Evolutionary conservation across 2,329 filamentous ascomycete species (phyloP).

Genomic region (Aspergillus viridinutans): DNA sequence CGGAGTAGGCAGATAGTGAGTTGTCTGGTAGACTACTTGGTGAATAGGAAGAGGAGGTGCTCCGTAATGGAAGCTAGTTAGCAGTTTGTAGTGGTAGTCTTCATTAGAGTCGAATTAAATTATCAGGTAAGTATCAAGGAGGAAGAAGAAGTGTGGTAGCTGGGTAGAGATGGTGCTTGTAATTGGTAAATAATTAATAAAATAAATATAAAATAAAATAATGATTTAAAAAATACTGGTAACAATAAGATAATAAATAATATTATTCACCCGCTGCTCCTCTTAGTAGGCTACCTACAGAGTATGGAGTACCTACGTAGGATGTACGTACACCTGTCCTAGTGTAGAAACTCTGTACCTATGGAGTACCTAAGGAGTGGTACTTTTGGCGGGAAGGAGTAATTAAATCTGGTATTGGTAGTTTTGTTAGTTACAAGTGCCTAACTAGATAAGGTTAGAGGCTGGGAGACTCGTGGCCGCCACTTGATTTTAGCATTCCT

Average conservation of each 20-base stretch:
- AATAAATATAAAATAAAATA: slow-evolving; percentile 1
- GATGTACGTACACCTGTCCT: neutral
- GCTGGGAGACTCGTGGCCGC: slow-evolving; percentile 21
- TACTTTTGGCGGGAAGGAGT: slow-evolving; percentile 10
- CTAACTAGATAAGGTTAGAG: slow-evolving; percentile 13
- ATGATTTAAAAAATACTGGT: slow-evolving; percentile 1
- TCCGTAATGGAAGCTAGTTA: neutral
- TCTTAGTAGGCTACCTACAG: no score
- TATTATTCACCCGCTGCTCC: neutral
- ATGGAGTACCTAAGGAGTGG: neutral
- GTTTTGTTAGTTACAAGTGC: neutral
- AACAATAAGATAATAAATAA: slow-evolving; percentile 1
- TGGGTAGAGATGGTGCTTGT: neutral
- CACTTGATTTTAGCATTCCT: slow-evolving; percentile 15
- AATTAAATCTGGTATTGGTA: slow-evolving; percentile 8
- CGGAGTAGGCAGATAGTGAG: neutral
- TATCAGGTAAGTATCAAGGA: neutral
- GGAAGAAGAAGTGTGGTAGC: neutral
- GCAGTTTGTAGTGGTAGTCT: neutral
- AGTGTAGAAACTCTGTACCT: neutral
- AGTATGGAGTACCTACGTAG: no score
- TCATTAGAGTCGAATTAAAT: neutral
- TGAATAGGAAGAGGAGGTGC: neutral
- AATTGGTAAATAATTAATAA: slow-evolving; percentile 2
- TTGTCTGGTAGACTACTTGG: neutral